Base-by-base conservation (phyloP, 352 stramenopile genomes). In the Phytopythium vexans region DNA sequence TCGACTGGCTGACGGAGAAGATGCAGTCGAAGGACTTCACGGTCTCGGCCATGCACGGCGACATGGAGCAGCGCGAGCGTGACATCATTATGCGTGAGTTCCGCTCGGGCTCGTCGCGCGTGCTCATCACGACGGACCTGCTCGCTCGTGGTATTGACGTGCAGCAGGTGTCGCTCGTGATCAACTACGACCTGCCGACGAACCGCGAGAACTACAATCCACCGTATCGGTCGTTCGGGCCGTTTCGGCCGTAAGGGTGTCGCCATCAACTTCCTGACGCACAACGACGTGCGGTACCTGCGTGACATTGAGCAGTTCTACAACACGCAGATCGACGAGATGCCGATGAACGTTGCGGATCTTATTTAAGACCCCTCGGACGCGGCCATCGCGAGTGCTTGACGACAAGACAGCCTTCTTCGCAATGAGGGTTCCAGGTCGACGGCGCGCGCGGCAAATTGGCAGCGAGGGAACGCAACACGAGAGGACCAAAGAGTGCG, bases 151-250 rank as follows among this genome's bases (percentile, higher is more conserved):
- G 97, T 94, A 99, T 99, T 70, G 97, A 99, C 81, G 97, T 99
- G 54, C 97, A 99, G 83, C 97, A 99, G 83, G 91, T 97, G 60
- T 97, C 89, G 66, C 82, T 98, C 49, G 94, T 98, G 47, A 99
- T 99, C 77, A 99, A 99, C 92, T 99, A 99, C 82, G 97, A 99
- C 72, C 80, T 99, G 58, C 97, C 97, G 43, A 98, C 95, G 31
- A 99, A 99, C 86, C 93, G 97, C 70, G 98, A 99, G 82, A 99
- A 99, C 79, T 99, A 99, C 87, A n/a, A 99, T 99, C 61, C 97
- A 99, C 77, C 95, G 97, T 88, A 99, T 99, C 76, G 98, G 98
- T 92, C 96, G 98, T 74, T 98, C 91, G 56, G 98, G 98, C 74
- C 96, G 98, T 88, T 99, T 99, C 76, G 98, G 98, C 74, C 90